Percentiles rank a stretch among this genome's conserved stretches.
phyloP scores from a whole-genome alignment of 2,329 filamentous ascomycete species.

The Paramyrothecium roridum region DNA sequence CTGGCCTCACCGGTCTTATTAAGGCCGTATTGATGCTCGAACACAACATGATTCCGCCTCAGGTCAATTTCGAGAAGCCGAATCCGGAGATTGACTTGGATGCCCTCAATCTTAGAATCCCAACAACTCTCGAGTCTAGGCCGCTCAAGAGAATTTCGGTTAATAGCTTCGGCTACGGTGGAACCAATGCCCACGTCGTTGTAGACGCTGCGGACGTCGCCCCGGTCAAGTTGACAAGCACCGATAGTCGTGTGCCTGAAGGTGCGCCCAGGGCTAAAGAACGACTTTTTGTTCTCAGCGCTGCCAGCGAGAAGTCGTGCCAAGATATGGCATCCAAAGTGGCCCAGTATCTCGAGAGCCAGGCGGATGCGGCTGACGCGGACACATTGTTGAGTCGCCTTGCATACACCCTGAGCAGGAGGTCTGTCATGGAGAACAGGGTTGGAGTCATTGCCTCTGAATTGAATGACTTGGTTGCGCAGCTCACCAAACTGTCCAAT shows the following conservation, averaged over 20 bases:
- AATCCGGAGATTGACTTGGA: slow-evolving; percentile 24
- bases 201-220: slow-evolving; percentile 11
- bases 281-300: slow-evolving; percentile 14
- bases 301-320: slow-evolving; percentile 14
- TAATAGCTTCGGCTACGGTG: slow-evolving; percentile 23
- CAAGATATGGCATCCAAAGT: slow-evolving; percentile 8
- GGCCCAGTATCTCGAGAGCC: slow-evolving; percentile 8
- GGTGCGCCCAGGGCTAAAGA: slow-evolving; percentile 1
- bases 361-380: not conserved
- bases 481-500: slow-evolving; percentile 1
- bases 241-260: too few species aligned
- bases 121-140: not conserved
- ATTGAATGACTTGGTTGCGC: slow-evolving; percentile 7
- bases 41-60: slow-evolving; percentile 25
- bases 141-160: slow-evolving; percentile 6
- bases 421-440: slow-evolving; percentile 5
- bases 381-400: slow-evolving; percentile 7
- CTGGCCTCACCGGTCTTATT: slow-evolving; percentile 23
- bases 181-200: slow-evolving; percentile 23
- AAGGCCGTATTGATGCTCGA: slow-evolving; percentile 25
- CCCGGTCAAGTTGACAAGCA: slow-evolving; percentile 18
- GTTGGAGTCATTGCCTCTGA: slow-evolving; percentile 10
- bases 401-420: slow-evolving; percentile 8
- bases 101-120: slow-evolving; percentile 19
- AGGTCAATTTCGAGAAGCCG: slow-evolving; percentile 21